Percentiles rank a stretch among this genome's conserved stretches.
phyloP scores from a whole-genome alignment of 2,329 filamentous ascomycete genomes.

The Ilyonectria mors-panacis region DNA sequence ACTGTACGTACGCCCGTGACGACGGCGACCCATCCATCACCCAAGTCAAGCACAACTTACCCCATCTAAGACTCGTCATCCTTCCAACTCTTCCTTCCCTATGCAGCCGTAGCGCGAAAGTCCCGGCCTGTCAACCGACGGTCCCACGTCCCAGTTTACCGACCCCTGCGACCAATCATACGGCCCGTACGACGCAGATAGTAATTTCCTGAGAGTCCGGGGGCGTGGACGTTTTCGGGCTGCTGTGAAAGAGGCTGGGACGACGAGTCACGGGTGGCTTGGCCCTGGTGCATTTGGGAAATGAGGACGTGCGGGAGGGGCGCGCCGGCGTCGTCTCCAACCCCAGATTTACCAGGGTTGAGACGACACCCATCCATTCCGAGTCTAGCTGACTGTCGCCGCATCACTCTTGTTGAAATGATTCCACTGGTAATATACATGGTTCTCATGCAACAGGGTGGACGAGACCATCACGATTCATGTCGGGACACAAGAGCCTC shows the following conservation, averaged over 20 bases:
- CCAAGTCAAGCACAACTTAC: background rate
- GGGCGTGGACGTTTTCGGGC: background rate
- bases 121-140: background rate
- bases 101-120: slow-evolving; percentile 14
- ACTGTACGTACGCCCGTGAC: background rate
- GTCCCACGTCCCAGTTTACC: background rate
- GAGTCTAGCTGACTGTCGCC: background rate
- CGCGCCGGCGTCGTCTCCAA: slow-evolving; percentile 21
- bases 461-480: slow-evolving; percentile 5
- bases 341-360: slow-evolving; percentile 41
- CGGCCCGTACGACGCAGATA: background rate
- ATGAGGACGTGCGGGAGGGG: slow-evolving; percentile 36
- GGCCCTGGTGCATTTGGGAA: slow-evolving; percentile 34
- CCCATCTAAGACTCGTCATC: slow-evolving; percentile 4
- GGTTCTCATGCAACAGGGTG: background rate
- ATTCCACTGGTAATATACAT: background rate
- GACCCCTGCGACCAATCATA: slow-evolving; percentile 2
- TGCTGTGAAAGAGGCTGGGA: background rate
- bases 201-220: slow-evolving; percentile 11
- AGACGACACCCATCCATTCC: background rate
- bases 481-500: background rate
- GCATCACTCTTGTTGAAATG: background rate
- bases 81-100: slow-evolving; percentile 11
- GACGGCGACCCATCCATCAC: background rate
- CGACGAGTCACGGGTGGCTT: slow-evolving; percentile 24